Conservation (phyloP, 345 rosid species). For the Mercurialis annua region DNA sequence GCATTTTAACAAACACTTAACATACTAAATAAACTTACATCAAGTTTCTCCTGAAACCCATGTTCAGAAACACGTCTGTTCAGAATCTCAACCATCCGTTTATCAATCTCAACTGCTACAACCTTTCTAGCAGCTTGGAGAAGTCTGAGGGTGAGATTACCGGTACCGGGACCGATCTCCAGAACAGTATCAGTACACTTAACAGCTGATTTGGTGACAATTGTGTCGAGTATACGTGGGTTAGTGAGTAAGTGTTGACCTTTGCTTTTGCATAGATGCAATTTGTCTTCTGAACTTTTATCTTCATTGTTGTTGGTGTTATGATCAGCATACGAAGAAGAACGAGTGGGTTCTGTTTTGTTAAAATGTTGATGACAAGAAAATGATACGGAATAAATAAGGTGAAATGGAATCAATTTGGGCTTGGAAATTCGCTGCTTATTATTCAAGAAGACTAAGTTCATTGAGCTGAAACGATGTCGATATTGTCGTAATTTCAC, state of each 20-base stretch:
- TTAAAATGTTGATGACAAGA: too few relatives aligned
- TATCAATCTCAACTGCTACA: conserved; percentile 67
- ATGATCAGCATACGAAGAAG: too few relatives aligned
- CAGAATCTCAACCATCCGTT: conserved; percentile 74
- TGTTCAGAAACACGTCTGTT: conserved; percentile 44
- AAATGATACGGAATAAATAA: too few relatives aligned
- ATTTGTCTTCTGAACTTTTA: conserved; percentile 16
- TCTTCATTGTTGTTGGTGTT: not conserved
- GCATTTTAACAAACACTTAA: conserved; percentile 51
- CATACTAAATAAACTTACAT: conserved; percentile 36
- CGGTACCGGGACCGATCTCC: conserved; percentile 92
- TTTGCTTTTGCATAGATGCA: conserved; percentile 64
- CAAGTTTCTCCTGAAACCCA: conserved; percentile 43
- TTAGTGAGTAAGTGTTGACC: conserved; percentile 95
- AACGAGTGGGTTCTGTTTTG: too few relatives aligned
- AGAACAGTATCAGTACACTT: conserved; percentile 60
- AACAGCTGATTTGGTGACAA: conserved; percentile 54
- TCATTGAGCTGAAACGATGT: too few relatives aligned
- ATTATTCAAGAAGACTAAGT: too few relatives aligned
- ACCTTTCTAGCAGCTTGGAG: conserved; percentile 55
- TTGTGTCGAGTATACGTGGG: conserved; percentile 61
- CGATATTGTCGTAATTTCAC: too few relatives aligned
- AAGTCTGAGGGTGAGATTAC: conserved; percentile 85
- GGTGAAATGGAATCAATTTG: too few relatives aligned
- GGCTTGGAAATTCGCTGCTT: too few relatives aligned